phyloP scores from a whole-genome alignment of 2,329 filamentous ascomycete genomes.

The Colletotrichum limetticola region DNA sequence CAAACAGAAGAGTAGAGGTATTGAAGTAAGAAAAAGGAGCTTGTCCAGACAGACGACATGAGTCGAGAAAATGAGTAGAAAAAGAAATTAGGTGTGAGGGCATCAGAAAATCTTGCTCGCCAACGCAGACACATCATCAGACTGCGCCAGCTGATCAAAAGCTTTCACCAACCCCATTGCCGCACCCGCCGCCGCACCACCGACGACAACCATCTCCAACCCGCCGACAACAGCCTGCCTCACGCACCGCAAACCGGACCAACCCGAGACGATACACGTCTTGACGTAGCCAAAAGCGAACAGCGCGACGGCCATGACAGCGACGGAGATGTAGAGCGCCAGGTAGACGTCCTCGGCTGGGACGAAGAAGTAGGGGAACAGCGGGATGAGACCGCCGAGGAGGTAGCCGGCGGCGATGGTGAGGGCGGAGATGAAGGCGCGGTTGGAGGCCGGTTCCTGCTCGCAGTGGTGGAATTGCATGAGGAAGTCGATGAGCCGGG shows the following conservation, averaged over 20 bases:
- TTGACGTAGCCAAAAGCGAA: slow-evolving; percentile 75
- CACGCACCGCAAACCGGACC: slow-evolving; percentile 34
- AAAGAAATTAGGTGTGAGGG: neutral
- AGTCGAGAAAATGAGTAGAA: neutral
- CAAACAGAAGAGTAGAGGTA: neutral
- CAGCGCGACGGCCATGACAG: slow-evolving; percentile 69
- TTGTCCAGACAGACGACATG: neutral
- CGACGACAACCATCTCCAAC: slow-evolving; percentile 53
- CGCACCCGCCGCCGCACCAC: slow-evolving; percentile 48
- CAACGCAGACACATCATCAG: slow-evolving; percentile 24
- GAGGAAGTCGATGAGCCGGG: slow-evolving; percentile 65
- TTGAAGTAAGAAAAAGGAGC: neutral
- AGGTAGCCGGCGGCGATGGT: slow-evolving; percentile 78
- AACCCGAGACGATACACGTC: slow-evolving; percentile 57
- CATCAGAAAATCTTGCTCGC: slow-evolving; percentile 18
- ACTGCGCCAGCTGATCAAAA: slow-evolving; percentile 34
- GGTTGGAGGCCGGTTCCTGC: slow-evolving; percentile 54
- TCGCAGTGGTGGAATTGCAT: slow-evolving; percentile 68
- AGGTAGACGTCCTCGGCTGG: slow-evolving; percentile 46
- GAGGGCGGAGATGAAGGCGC: slow-evolving; percentile 66
- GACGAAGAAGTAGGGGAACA: slow-evolving; percentile 76
- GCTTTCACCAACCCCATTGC: slow-evolving; percentile 51
- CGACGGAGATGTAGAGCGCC: slow-evolving; percentile 69
- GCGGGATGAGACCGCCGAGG: slow-evolving; percentile 75
- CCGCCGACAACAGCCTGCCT: slow-evolving; percentile 42